These are phyloP conservation scores for Stygiomarasmius scandens DNA, from an alignment of 1,284 basidiomycete species.

Conservation along the genomic window DNA sequence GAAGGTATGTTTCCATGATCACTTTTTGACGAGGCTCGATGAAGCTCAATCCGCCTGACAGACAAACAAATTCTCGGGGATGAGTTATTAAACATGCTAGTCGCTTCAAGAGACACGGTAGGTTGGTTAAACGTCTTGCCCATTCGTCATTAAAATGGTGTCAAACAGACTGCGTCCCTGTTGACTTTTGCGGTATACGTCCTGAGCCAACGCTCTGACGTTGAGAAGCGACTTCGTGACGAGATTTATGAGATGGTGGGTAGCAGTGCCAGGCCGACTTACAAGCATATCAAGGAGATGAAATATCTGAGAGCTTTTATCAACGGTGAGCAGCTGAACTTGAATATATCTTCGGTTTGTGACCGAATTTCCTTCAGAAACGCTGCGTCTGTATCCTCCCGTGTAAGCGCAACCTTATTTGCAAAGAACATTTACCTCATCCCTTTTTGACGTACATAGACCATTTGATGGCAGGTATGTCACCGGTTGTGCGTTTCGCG, in stretches of 20 bases:
- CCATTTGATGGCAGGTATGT: constrained; percentile 35
- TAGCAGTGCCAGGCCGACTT: constrained; percentile 28
- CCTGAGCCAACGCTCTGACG: constrained; percentile 42
- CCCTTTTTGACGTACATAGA: background rate
- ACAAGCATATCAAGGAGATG: constrained; percentile 34
- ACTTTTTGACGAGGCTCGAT: background rate
- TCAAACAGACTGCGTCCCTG: constrained; percentile 41
- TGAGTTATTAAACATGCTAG: constrained; percentile 41
- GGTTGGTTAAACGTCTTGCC: too few species aligned
- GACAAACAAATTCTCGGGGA: constrained; percentile 40
- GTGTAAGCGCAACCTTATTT: constrained; percentile 16
- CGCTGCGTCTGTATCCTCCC: constrained; percentile 33
- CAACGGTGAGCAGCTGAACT: constrained; percentile 35
- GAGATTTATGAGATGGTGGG: constrained; percentile 47
- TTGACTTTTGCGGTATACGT: constrained; percentile 48
- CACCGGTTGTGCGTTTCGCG: too few species aligned
- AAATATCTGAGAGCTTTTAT: constrained; percentile 38
- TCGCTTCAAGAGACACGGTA: constrained; percentile 45
- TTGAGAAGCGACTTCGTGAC: constrained; percentile 38
- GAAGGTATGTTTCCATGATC: constrained; percentile 36
- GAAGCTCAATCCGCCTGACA: constrained; percentile 17
- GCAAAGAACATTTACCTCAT: too few species aligned
- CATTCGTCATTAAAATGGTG: too few species aligned
- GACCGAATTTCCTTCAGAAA: constrained; percentile 22
- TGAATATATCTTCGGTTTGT: too few species aligned